Evolutionary conservation across 805 yeast genomes (phyloP).

Genomic region (Jamesozyma spencerorum): DNA sequence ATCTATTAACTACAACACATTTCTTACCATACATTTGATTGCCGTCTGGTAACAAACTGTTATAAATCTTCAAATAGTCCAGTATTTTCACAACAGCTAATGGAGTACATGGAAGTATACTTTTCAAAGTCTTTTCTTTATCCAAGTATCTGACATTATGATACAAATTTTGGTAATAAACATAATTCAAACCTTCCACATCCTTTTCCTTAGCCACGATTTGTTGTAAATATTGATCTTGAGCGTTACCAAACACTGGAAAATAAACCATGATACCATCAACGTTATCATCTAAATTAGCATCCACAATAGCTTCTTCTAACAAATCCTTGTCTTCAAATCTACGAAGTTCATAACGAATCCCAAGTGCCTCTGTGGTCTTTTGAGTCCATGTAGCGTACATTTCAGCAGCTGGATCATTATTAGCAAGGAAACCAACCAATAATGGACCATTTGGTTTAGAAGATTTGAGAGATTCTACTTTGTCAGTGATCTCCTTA

Average conservation of each 20-base stretch:
- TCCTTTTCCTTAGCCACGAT: conserved; percentile 86
- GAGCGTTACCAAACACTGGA: conserved; percentile 92
- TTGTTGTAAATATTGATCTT: conserved; percentile 93
- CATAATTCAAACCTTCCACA: conserved; percentile 89
- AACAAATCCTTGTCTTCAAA: conserved; percentile 68
- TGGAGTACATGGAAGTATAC: conserved; percentile 94
- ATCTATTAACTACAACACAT: conserved; percentile 80
- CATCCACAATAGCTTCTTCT: conserved; percentile 73
- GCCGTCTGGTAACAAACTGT: conserved; percentile 72
- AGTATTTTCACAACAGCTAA: conserved; percentile 87
- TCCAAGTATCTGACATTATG: conserved; percentile 86
- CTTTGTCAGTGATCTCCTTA: conserved; percentile 58
- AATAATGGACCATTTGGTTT: conserved; percentile 52
- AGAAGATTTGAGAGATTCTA: conserved; percentile 34
- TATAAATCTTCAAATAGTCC: conserved; percentile 84
- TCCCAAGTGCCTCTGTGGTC: conserved; percentile 79
- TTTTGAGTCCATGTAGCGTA: conserved; percentile 95
- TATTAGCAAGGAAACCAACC: conserved; percentile 87
- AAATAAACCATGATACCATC: conserved; percentile 95
- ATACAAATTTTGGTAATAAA: conserved; percentile 87
- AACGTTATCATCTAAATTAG: conserved; percentile 65
- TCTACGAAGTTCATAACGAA: conserved; percentile 66
- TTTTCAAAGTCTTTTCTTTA: conserved; percentile 60
- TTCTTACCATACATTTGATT: conserved; percentile 91
- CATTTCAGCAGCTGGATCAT: conserved; percentile 90